Percentiles rank a stretch among this genome's conserved stretches.
Evolutionary conservation across 352 stramenopile species (phyloP).

Genomic region (Globisporangium nodosum): DNA sequence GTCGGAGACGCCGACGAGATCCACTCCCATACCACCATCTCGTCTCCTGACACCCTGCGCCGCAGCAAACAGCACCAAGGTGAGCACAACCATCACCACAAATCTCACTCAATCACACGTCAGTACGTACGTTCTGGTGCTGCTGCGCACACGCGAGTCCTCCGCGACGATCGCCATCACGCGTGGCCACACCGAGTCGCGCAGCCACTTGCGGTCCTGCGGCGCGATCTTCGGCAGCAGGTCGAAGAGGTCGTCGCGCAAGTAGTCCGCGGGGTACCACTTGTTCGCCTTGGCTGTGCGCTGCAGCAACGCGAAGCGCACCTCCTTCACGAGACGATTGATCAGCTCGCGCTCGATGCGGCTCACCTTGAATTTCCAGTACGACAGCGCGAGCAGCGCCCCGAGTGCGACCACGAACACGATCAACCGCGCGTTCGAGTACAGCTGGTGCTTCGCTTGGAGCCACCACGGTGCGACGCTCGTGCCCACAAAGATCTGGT

Average conservation of each 20-base stretch:
- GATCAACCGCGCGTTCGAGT: conserved; percentile 37
- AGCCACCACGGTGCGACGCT: conserved; percentile 46
- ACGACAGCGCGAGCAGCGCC: conserved; percentile 23
- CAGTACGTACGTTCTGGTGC: conserved; percentile 33
- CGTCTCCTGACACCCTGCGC: conserved; percentile 26
- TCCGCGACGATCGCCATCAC: conserved; percentile 43
- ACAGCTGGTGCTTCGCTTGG: conserved; percentile 43
- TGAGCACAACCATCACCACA: too few species aligned
- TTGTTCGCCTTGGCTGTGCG: conserved; percentile 29
- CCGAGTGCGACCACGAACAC: conserved; percentile 22
- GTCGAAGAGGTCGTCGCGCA: conserved; percentile 63
- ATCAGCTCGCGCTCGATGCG: conserved; percentile 42
- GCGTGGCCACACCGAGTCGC: conserved; percentile 49
- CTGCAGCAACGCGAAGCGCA: conserved; percentile 52
- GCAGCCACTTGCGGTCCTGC: conserved; percentile 46
- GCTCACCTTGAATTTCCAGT: conserved; percentile 31
- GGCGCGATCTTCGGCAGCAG: conserved; percentile 20
- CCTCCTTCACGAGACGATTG: conserved; percentile 64
- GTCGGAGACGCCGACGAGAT: conserved; percentile 36
- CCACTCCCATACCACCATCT: conserved; percentile 63
- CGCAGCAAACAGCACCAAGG: conserved; percentile 1
- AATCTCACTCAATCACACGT: not conserved
- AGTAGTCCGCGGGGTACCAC: conserved; percentile 47
- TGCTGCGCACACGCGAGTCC: conserved; percentile 46
- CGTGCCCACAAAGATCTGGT: conserved; percentile 38